Conservation (phyloP, 2,329 filamentous ascomycete genomes). For the Fusarium sarcochroum region DNA sequence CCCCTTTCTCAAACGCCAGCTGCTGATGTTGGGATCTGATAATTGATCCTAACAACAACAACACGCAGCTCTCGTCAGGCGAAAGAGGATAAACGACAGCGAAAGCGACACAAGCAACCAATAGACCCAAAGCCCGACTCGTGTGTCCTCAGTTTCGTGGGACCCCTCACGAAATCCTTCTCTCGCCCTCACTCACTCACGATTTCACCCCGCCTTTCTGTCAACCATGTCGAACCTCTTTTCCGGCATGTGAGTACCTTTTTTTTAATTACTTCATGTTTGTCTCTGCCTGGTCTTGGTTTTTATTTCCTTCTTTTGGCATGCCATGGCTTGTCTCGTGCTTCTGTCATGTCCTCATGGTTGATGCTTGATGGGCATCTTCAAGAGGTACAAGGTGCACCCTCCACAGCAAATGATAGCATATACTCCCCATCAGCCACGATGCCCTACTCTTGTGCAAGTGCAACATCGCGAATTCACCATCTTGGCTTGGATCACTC, state of each 20-base stretch:
- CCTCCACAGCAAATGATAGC: neutral
- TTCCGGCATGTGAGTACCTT: conserved; percentile 71
- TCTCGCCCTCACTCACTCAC: conserved; percentile 40
- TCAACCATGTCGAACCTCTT: conserved; percentile 71
- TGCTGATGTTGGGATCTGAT: conserved; percentile 38
- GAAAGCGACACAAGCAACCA: neutral
- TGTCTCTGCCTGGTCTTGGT: neutral
- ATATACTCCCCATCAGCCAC: conserved; percentile 9
- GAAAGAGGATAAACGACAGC: conserved; percentile 3
- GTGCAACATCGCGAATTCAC: conserved; percentile 27
- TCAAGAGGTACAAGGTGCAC: conserved; percentile 1
- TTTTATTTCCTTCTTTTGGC: neutral
- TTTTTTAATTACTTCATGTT: conserved; percentile 13
- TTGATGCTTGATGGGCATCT: conserved; percentile 3
- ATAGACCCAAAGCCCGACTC: conserved; percentile 1
- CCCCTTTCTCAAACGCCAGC: conserved; percentile 47
- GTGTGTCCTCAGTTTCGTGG: conserved; percentile 7
- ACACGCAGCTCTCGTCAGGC: conserved; percentile 11
- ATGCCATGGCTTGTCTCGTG: neutral
- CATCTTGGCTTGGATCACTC: conserved; percentile 20
- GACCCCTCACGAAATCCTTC: conserved; percentile 37
- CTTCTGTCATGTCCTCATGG: conserved; percentile 1
- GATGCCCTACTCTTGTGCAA: conserved; percentile 22
- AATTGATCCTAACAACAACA: conserved; percentile 38
- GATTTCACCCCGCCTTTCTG: conserved; percentile 46